phyloP scores from a whole-genome alignment of 2,329 filamentous ascomycete genomes.

The Myriosclerotinia duriaeana region DNA sequence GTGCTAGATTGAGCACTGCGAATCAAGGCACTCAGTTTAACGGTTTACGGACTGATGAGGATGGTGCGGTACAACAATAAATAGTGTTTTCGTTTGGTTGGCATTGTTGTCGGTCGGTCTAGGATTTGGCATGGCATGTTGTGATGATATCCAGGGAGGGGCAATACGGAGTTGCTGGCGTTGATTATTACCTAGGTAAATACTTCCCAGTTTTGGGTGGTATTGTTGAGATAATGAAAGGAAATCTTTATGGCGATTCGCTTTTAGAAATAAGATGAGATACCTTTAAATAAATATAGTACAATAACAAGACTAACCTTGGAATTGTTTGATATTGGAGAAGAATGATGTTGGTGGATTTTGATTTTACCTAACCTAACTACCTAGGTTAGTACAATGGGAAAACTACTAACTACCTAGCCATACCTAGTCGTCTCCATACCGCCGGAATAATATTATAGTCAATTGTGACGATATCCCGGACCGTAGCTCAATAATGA shows the following conservation, averaged over 20 bases:
- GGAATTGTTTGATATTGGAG: not conserved
- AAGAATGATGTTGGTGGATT: too few species aligned
- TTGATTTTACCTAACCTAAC: not conserved
- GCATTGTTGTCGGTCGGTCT: constrained; percentile 15
- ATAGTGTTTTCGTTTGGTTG: constrained; percentile 21
- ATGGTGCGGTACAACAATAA: constrained; percentile 39
- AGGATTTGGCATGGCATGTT: constrained; percentile 18
- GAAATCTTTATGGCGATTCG: not conserved
- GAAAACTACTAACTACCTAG: not conserved
- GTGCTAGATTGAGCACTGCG: constrained; percentile 76
- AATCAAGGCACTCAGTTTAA: constrained; percentile 72
- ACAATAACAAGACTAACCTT: constrained; percentile 1
- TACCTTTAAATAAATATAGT: not conserved
- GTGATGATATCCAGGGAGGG: constrained; percentile 27
- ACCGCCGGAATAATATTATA: not conserved
- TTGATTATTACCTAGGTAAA: not conserved
- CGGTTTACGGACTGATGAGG: constrained; percentile 59
- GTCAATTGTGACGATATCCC: not conserved
- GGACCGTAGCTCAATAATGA: not conserved
- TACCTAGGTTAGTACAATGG: not conserved
- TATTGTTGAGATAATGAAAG: not conserved
- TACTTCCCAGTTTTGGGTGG: not conserved
- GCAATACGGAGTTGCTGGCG: constrained; percentile 20
- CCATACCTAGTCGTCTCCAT: constrained; percentile 6
- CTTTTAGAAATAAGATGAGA: constrained; percentile 2